Base-by-base conservation (phyloP, 176 grass and related monocot genomes). In the Musa schizocarpa region DNA sequence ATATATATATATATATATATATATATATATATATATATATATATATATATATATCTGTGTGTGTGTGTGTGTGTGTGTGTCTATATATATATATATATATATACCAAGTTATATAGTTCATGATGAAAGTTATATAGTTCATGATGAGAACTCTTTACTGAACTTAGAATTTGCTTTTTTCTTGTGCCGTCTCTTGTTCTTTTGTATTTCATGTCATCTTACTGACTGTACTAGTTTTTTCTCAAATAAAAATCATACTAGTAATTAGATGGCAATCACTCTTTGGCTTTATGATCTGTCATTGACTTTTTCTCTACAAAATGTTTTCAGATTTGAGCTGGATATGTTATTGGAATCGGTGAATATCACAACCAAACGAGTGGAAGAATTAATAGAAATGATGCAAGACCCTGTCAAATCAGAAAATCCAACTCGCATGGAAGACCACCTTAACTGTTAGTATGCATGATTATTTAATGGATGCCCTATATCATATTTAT, bases 341-440 rank as follows among this genome's bases (percentile, higher is more conserved):
- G 95, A 99, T 65, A 99, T 99, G 95, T 68, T 99, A 53, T 82
- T 99, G 84, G 95, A 99, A 75, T 99, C 95, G 51, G 95, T 99
- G 52, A 94, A 99, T 76, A 86, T 86, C 69, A 88, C 95, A 63
- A 94, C 90, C 53, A 91, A 92, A 53, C 86, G 88, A 43, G 90
- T 94, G 13, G 95, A 99, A 81, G 95, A 99, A 73, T 79, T 99
- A 72, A 80, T 99, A 87, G 95, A 99, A 81, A 99, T 89, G 83
- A 91, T 94, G 90, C 95, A 98, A 77, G 86, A 99, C 55, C 91
- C 90, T 52, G 61, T 88, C 51, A 99, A 94, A 82, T 84, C 95
- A 58, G 95, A 99, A 52, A 94, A 71, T 64, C 78, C 90, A 52
- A 86, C 89, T 76, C 88, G 76, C 65, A 87, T 84, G 11, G 95